Conservation (phyloP, 2,329 filamentous ascomycete species). For the Stagonosporopsis rhizophila region DNA sequence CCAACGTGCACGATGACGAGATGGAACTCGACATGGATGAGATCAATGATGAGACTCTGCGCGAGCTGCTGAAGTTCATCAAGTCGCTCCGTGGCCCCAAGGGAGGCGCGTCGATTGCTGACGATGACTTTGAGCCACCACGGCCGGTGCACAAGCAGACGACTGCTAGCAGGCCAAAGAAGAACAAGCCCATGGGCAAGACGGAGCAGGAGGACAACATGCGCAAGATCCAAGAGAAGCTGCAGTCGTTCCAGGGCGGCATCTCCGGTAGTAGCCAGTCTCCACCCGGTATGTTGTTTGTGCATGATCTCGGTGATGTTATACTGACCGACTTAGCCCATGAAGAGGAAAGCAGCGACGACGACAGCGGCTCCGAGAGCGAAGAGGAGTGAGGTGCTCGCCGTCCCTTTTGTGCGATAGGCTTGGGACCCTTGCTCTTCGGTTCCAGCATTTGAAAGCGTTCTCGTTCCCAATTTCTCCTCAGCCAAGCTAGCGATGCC, state of each 20-base stretch:
- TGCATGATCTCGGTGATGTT: slow-evolving; percentile 13
- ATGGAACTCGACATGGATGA: slow-evolving; percentile 72
- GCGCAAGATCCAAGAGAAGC: slow-evolving; percentile 66
- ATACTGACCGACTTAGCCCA: slow-evolving; percentile 40
- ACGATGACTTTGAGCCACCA: slow-evolving; percentile 60
- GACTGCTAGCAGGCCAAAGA: slow-evolving; percentile 65
- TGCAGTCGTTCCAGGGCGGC: slow-evolving; percentile 51
- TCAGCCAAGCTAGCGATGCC: not conserved
- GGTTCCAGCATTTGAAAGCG: slow-evolving; percentile 1
- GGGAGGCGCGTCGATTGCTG: slow-evolving; percentile 45
- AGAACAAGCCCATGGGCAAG: slow-evolving; percentile 81
- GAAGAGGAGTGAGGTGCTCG: slow-evolving; percentile 50
- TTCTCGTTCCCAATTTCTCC: slow-evolving; percentile 1
- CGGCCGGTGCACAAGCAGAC: slow-evolving; percentile 46
- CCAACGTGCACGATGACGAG: slow-evolving; percentile 62
- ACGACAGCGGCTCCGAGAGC: slow-evolving; percentile 61
- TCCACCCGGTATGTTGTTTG: slow-evolving; percentile 47
- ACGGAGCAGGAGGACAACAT: slow-evolving; percentile 73
- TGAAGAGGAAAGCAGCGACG: slow-evolving; percentile 61
- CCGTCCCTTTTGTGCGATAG: slow-evolving; percentile 1
- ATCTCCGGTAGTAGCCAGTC: slow-evolving; percentile 56
- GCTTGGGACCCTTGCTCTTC: slow-evolving; percentile 1
- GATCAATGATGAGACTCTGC: slow-evolving; percentile 61
- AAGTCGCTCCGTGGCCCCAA: slow-evolving; percentile 50
- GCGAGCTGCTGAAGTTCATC: slow-evolving; percentile 64